Base-by-base conservation (phyloP, 1,284 basidiomycete species). In the Gastroboletus turbinatus region DNA sequence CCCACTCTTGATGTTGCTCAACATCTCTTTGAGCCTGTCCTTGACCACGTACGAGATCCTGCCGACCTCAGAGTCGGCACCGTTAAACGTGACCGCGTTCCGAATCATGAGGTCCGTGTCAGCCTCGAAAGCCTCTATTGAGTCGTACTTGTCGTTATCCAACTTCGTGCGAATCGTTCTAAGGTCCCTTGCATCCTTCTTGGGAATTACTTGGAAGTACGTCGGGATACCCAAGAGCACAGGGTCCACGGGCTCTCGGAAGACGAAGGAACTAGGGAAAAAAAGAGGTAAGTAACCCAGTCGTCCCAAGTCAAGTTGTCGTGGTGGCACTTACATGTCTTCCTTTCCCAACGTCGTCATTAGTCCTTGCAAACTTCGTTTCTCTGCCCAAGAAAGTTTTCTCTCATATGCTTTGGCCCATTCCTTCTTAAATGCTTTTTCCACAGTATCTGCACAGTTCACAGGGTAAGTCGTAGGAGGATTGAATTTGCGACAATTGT, bases 401-500 rank as follows among this genome's bases (percentile, higher is more conserved):
- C 78, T 85, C 63, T 92, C 89, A 65, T 81, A 80, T 0, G 79
- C 81, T 70, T 91, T 93, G 33, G 82, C 72, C 95, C 96, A 99
- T 71, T 98, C 95, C 66, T 84, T 88, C 75, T 86, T 90, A 76
- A 87, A 94, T 7, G 74, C 79, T 52, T 80, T 82, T 70, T 98
- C 90, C 29, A 94, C 80, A 5, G 75, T 73, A 52, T 90, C 87
- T 1, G 92, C 92, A 62, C 87, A 88, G 46, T 79, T 75, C 46
- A 83, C 79, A 1, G 93, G 91, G 60, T 85, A 86, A 0, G 94
- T 94, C 25, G 82, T 82, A 21, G 88, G 82, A 23, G 90, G 90
- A 66, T 98, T 98, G 78, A 97, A 98, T 63, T 86, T 80, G 21
- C 90, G 83, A 71, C 93, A 95, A 71, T 99, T 99, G 67, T 75